Percentiles rank a stretch among this genome's conserved stretches.
These are phyloP conservation scores for Papilionanthe hybrid DNA, from an alignment of 116 monocot species.

Conservation along the genomic window DNA sequence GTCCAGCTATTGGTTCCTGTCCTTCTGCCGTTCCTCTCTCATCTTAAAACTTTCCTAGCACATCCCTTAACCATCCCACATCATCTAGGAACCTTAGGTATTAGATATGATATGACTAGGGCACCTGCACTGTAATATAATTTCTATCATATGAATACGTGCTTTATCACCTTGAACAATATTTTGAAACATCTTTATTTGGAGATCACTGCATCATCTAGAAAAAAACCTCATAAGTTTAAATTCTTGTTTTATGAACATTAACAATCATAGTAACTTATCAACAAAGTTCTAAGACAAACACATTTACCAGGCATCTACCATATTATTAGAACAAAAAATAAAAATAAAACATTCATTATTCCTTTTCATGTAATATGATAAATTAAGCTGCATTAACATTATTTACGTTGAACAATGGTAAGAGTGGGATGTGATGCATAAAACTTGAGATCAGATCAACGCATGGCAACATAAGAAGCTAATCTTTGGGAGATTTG, in stretches of 20 bases:
- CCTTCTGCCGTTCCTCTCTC: too few species aligned
- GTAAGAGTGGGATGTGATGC: not conserved
- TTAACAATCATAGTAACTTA: not conserved
- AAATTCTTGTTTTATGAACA: not conserved
- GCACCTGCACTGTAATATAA: not conserved
- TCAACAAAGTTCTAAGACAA: not conserved
- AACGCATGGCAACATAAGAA: not conserved
- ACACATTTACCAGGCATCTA: not conserved
- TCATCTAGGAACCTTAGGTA: too few species aligned
- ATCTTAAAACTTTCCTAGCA: too few species aligned
- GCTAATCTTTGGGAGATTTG: not conserved
- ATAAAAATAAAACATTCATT: not conserved
- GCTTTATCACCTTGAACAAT: not conserved
- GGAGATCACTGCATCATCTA: not conserved
- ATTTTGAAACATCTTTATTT: not conserved
- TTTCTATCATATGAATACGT: not conserved
- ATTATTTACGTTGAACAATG: not conserved
- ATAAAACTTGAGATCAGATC: not conserved
- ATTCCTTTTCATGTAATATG: not conserved
- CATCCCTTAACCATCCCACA: too few species aligned
- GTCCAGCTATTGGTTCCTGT: too few species aligned
- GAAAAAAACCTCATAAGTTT: not conserved
- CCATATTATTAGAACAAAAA: not conserved
- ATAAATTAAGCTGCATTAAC: slow-evolving; percentile 5
- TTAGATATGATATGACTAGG: not conserved